phyloP scores from a whole-genome alignment of 768 basidiomycete genomes.

The Suillus decipiens region DNA sequence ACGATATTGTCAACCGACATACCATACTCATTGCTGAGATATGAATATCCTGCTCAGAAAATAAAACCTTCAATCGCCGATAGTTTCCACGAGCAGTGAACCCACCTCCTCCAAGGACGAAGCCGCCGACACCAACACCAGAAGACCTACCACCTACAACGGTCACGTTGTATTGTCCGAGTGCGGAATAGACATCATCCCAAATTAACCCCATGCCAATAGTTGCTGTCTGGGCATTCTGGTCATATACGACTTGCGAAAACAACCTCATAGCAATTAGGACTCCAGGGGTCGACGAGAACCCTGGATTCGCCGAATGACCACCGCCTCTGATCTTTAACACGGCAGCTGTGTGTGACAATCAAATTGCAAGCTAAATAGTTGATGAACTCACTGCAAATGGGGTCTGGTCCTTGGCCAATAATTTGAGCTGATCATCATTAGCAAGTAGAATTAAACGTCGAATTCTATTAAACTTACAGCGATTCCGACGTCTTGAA shows the following conservation, averaged over 20 bases:
- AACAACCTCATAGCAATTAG: constrained; percentile 59
- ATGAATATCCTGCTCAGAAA: constrained; percentile 52
- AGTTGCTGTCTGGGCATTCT: constrained; percentile 37
- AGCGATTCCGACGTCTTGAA: constrained; percentile 50
- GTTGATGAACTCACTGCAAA: constrained; percentile 47
- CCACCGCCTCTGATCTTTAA: constrained; percentile 64
- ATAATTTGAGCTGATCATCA: constrained; percentile 44
- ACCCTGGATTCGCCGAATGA: constrained; percentile 54
- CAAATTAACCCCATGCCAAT: constrained; percentile 50
- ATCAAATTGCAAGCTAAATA: not conserved
- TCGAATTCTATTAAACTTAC: constrained; percentile 29
- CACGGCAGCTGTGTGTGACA: constrained; percentile 4
- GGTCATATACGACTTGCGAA: constrained; percentile 43
- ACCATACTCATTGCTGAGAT: constrained; percentile 62
- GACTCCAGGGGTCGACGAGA: constrained; percentile 61
- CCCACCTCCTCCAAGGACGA: constrained; percentile 23
- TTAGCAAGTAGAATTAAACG: not conserved
- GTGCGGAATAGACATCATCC: constrained; percentile 52
- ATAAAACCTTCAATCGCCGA: not conserved
- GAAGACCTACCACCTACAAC: constrained; percentile 59
- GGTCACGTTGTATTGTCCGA: constrained; percentile 50
- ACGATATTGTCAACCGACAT: constrained; percentile 55
- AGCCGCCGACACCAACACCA: constrained; percentile 51
- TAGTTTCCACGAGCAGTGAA: not conserved
- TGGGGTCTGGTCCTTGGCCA: constrained; percentile 45